Evolutionary conservation across 305 asterid species (phyloP).

Genomic region (Euphrasia arctica): DNA sequence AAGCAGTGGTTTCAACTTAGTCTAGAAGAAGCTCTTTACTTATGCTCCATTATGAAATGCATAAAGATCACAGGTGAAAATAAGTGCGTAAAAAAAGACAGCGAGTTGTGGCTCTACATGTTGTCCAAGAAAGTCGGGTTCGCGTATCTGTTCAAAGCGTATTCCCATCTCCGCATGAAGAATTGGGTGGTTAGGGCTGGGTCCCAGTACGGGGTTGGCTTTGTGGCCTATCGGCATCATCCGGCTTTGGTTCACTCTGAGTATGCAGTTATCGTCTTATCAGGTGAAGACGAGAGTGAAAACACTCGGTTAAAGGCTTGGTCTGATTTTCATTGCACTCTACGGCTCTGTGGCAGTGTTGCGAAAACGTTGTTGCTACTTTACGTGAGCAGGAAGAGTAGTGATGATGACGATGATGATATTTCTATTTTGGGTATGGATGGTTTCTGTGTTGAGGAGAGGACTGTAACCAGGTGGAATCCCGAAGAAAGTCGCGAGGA

Average conservation of each 20-base stretch:
- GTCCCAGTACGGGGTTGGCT: slow-evolving; percentile 79
- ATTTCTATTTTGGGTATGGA: slow-evolving; percentile 36
- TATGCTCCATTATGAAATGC: slow-evolving; percentile 49
- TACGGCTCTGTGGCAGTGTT: slow-evolving; percentile 80
- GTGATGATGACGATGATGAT: slow-evolving; percentile 1
- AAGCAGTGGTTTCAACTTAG: slow-evolving; percentile 69
- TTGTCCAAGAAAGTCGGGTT: slow-evolving; percentile 36
- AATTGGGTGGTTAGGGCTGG: slow-evolving; percentile 82
- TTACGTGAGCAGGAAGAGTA: slow-evolving; percentile 25
- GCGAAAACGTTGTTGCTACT: slow-evolving; percentile 66
- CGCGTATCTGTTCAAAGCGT: slow-evolving; percentile 44
- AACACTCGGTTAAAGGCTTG: slow-evolving; percentile 63
- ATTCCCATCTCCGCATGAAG: slow-evolving; percentile 76
- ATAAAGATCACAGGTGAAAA: slow-evolving; percentile 42
- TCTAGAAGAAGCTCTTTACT: slow-evolving; percentile 67
- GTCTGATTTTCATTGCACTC: slow-evolving; percentile 80
- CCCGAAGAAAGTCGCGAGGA: slow-evolving; percentile 36
- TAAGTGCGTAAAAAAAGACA: slow-evolving; percentile 27
- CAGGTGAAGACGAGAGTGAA: slow-evolving; percentile 29
- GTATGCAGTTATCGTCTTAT: slow-evolving; percentile 65
- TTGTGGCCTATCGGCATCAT: slow-evolving; percentile 74
- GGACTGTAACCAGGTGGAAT: slow-evolving; percentile 52
- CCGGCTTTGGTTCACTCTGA: slow-evolving; percentile 75
- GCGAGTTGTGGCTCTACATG: slow-evolving; percentile 50
- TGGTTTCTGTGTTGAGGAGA: slow-evolving; percentile 41